Conservation (phyloP, 345 rosid genomes). For the Balakata baccata region DNA sequence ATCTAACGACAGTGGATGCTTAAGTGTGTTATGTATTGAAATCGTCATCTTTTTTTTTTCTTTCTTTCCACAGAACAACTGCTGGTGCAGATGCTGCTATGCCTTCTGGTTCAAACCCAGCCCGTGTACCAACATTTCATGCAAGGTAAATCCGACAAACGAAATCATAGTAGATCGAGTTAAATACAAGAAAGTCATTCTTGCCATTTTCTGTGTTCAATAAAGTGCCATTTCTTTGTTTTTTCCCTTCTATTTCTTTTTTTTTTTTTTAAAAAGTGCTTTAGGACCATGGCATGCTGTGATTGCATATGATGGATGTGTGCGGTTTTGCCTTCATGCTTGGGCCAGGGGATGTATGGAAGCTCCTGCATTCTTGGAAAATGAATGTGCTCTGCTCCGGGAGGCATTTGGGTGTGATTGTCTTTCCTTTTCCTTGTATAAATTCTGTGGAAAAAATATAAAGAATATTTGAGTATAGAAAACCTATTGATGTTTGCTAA, state of each 20-base stretch:
- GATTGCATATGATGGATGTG: slow-evolving; percentile 94
- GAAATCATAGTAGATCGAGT: not conserved
- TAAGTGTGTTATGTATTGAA: not conserved
- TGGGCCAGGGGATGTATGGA: slow-evolving; percentile 99
- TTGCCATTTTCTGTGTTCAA: not conserved
- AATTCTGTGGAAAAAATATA: not conserved
- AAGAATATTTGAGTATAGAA: not conserved
- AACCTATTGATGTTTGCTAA: not conserved
- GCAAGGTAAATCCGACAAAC: slow-evolving; percentile 49
- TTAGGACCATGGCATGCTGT: slow-evolving; percentile 97
- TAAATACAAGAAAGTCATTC: not conserved
- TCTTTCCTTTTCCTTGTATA: not conserved
- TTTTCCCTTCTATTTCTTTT: not conserved
- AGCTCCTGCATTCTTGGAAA: slow-evolving; percentile 91
- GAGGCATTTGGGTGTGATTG: slow-evolving; percentile 77
- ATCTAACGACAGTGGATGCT: not conserved
- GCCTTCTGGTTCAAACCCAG: slow-evolving; percentile 56
- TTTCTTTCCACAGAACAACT: slow-evolving; percentile 37
- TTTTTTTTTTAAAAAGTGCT: slow-evolving; percentile 54
- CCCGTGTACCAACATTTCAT: slow-evolving; percentile 85
- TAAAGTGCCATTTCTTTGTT: not conserved
- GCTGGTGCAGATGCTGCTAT: slow-evolving; percentile 49
- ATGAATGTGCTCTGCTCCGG: slow-evolving; percentile 84
- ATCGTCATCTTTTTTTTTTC: not conserved
- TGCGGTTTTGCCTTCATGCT: slow-evolving; percentile 94